A percentile compares a stretch with the other conserved stretches of the same genome.
phyloP scores from a whole-genome alignment of 2,329 filamentous ascomycete genomes.

The Exophiala aquamarina region DNA sequence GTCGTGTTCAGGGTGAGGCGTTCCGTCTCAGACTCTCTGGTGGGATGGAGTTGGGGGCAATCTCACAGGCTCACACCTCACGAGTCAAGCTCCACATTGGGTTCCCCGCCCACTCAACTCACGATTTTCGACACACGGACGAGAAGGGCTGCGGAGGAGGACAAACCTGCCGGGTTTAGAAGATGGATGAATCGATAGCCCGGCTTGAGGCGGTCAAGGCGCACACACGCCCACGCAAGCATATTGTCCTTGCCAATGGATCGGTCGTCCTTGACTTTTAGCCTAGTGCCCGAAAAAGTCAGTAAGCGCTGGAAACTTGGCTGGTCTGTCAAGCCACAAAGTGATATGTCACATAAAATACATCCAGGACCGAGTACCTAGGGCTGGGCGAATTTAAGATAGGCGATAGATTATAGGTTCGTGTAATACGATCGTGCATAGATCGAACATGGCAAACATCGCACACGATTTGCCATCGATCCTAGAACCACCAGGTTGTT shows the following conservation, averaged over 20 bases:
- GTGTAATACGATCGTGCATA: constrained; percentile 22
- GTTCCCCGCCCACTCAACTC: constrained; percentile 4
- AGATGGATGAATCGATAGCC: constrained; percentile 79
- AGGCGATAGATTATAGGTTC: constrained; percentile 5
- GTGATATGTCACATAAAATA: constrained; percentile 16
- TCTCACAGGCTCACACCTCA: too few species aligned
- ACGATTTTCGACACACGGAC: constrained; percentile 67
- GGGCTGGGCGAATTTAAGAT: too few species aligned
- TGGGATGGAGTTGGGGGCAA: too few species aligned
- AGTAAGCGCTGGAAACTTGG: constrained; percentile 7
- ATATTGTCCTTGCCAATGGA: constrained; percentile 76
- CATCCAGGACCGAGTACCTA: background rate
- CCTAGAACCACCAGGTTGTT: background rate
- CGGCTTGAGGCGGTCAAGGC: constrained; percentile 73
- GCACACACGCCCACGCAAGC: constrained; percentile 84
- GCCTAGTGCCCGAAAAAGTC: constrained; percentile 48
- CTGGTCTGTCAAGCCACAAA: constrained; percentile 5
- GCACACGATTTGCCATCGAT: too few species aligned
- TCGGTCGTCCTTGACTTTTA: constrained; percentile 80
- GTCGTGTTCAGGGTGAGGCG: too few species aligned
- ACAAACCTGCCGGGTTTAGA: constrained; percentile 65
- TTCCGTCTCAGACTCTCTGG: too few species aligned
- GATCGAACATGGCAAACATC: too few species aligned
- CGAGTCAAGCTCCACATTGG: constrained; percentile 2
- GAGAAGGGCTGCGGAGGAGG: constrained; percentile 68